Evolutionary conservation across 2,329 filamentous ascomycete species (phyloP), one percentile per base, ranked within the genome.

Genomic region (Plectosphaerella sp.): DNA sequence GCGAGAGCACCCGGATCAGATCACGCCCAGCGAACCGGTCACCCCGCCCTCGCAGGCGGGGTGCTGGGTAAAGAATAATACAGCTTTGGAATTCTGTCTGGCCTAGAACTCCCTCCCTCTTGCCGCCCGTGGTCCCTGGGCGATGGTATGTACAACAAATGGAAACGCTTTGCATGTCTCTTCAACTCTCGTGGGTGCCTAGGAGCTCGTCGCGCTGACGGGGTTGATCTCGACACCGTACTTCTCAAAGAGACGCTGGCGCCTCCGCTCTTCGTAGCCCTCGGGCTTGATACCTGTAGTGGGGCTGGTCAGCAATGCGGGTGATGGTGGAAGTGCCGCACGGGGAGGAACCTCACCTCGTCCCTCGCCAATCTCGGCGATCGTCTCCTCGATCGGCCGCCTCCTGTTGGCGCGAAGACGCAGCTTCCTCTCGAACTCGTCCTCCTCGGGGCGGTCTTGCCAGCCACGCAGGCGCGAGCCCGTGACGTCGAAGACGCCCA

Each of bases 221-320:
- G 84, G 80, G 64, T 87, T 82, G 64, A 96, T 85, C 59, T 96
- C 91, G 64, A 95, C 83, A 54, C 91, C 91, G 65, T 96, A 96
- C 70, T 86, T 89, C 72, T 91, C 86, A 80, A 89, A 86, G 69
- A 97, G 80, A 62, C 89, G 82, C 74, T 91, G 78, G 59, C 84
- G 83, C 69, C 92, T 85, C 70, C 92, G 80, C 77, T 96, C 89
- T 61, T 89, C 87, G 67, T 94, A 96, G 49, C 90, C 90, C 15
- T 88, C 86, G 41, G 82, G 88, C 61, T 86, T 80, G 62, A 96
- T 90, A 51, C 88, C 91, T 96, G 61, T 8, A 50, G 28, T 43
- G 45, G 15, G 37, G 28, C 28, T 54, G 60, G 53, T 45, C 54
- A 41, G 25, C 41, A 14, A 20, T 18, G 41, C 48, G 36, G 28